phyloP scores from a whole-genome alignment of 1,284 basidiomycete species.

The Nidula niveotomentosa region DNA sequence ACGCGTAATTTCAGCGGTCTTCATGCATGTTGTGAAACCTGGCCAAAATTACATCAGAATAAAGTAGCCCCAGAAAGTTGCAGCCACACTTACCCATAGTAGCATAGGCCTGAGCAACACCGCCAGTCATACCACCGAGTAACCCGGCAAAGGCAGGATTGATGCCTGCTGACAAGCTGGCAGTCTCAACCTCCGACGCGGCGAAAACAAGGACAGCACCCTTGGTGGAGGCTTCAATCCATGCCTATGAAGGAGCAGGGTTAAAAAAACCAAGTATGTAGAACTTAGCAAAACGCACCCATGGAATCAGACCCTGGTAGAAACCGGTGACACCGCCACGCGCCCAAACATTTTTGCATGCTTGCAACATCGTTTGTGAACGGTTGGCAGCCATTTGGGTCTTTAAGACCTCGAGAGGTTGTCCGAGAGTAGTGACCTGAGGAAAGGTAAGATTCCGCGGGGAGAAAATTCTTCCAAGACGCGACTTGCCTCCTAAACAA shows the following conservation, averaged over 20 bases:
- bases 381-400: conserved; percentile 98
- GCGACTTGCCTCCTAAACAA: conserved; percentile 40
- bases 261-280: neutral
- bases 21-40: conserved; percentile 99
- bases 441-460: neutral
- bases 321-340: conserved; percentile 91
- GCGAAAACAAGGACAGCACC: conserved; percentile 96
- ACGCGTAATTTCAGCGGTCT: conserved; percentile 97
- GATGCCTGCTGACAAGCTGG: conserved; percentile 64
- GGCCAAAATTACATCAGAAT: conserved; percentile 7
- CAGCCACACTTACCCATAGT: conserved; percentile 85
- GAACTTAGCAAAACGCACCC: conserved; percentile 55
- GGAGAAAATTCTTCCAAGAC: neutral
- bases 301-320: conserved; percentile 99
- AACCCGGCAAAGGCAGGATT: conserved; percentile 85
- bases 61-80: conserved; percentile 8
- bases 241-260: conserved; percentile 62
- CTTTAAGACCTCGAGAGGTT: conserved; percentile 98
- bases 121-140: conserved; percentile 96
- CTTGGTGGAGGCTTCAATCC: conserved; percentile 99
- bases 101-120: conserved; percentile 97
- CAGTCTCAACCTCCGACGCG: conserved; percentile 91
- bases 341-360: conserved; percentile 85
- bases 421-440: conserved; percentile 95
- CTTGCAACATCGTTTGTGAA: conserved; percentile 87